phyloP scores from a whole-genome alignment of 345 rosid species.

The Hibiscus tridactylites region DNA sequence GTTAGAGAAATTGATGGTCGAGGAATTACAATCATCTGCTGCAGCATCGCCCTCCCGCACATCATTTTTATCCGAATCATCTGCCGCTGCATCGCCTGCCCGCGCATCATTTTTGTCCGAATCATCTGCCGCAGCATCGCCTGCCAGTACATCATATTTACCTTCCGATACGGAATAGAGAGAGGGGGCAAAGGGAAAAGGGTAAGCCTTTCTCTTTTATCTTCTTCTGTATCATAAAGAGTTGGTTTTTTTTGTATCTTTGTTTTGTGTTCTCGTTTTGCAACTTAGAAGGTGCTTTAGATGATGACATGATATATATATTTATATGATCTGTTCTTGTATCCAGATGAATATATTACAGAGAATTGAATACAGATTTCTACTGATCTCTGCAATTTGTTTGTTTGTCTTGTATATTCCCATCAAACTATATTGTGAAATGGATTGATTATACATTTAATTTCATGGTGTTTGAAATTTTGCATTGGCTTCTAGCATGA shows the following conservation, averaged over 20 bases:
- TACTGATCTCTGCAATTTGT: constrained; percentile 16
- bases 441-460: background rate
- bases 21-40: constrained; percentile 33
- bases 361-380: constrained; percentile 28
- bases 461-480: background rate
- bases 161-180: constrained; percentile 62
- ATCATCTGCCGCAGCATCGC: background rate
- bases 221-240: constrained; percentile 21
- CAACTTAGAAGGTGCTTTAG: constrained; percentile 14
- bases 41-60: constrained; percentile 15
- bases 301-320: constrained; percentile 5
- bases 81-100: constrained; percentile 7
- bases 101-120: constrained; percentile 38
- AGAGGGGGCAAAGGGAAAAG: constrained; percentile 26
- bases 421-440: constrained; percentile 7
- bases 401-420: background rate
- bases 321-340: constrained; percentile 16
- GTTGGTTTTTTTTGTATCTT: background rate
- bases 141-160: constrained; percentile 28
- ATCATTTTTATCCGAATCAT: constrained; percentile 31
- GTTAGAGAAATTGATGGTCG: constrained; percentile 51
- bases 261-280: constrained; percentile 11
- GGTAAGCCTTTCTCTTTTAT: constrained; percentile 23
- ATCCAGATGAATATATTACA: constrained; percentile 15
- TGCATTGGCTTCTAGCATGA: background rate